Base-by-base conservation (phyloP, 129 eudicot genomes). In the Escallonia herrerae region DNA sequence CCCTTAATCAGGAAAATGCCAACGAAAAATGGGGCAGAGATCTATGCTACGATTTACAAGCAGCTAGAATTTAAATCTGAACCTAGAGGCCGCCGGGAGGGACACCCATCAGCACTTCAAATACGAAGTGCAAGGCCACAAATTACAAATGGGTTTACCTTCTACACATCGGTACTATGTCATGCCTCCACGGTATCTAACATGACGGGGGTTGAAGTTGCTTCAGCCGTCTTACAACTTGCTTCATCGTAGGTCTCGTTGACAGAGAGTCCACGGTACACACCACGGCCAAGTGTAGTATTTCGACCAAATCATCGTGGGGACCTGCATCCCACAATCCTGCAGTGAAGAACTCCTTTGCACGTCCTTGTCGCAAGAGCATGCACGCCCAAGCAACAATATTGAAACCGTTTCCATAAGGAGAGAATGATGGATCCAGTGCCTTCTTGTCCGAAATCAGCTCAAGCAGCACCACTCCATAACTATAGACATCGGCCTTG, bases 301-400 rank as follows among this genome's bases (percentile, higher is more conserved):
- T 89, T 62, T 91, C 97, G 57, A 91, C 97, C 82, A 91, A 44
- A 63, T 91, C 97, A 68, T 87, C 97, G 15, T 85, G 97, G 2
- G 97, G 97, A 15, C 97, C 95, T 0, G 81, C 87, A 50, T 91
- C 97, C 97, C 97, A 91, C 47, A 91, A 48, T 12, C 90, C 97
- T 2, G 85, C 76, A 33, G 95, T 85, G 63, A 91, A 91, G 63
- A 91, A 86, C 80, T 91, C 97, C 71, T 87, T 87, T 5, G 97
- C 96, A 50, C 83, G 89, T 10, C 97, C 96, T 60, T 85, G 83
- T 38, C 89, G 65, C 56, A 91, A 60, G 3, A 91, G 80, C 96
- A 91, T 87, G 63, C 85, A 83, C 10, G 90, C 97, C 97, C 97
- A 91, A 13, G 79, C 85, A 9, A 91, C 95, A 22, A 91, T 91